phyloP scores from a whole-genome alignment of 1,284 basidiomycete genomes.

The Cryptococcus sp. region DNA sequence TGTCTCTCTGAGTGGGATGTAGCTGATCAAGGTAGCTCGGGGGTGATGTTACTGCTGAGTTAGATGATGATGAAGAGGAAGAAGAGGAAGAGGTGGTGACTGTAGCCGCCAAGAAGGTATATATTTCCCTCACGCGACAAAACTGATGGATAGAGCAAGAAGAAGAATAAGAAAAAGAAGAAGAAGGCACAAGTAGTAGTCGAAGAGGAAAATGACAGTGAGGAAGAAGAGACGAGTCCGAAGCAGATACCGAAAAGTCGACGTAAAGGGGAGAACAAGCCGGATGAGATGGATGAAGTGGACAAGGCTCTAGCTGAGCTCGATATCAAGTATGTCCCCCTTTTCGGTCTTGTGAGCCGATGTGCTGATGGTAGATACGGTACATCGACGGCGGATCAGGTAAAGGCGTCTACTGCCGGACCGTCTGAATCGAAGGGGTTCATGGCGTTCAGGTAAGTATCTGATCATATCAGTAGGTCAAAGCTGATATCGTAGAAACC shows the following conservation, averaged over 20 bases:
- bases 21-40: slow-evolving; percentile 18
- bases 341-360: neutral
- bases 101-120: slow-evolving; percentile 31
- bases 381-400: slow-evolving; percentile 1
- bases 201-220: slow-evolving; percentile 2
- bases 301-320: slow-evolving; percentile 78
- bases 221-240: slow-evolving; percentile 9
- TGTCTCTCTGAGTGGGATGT: neutral
- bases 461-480: neutral
- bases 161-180: slow-evolving; percentile 43
- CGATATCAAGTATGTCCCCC: slow-evolving; percentile 60
- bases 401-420: neutral
- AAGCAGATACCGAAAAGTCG: slow-evolving; percentile 43
- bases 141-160: slow-evolving; percentile 36
- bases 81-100: slow-evolving; percentile 19
- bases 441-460: slow-evolving; percentile 20
- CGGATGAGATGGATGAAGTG: slow-evolving; percentile 66
- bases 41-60: slow-evolving; percentile 14
- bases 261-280: slow-evolving; percentile 57
- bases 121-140: neutral
- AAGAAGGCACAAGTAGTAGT: slow-evolving; percentile 5
- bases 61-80: slow-evolving; percentile 15
- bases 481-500: slow-evolving; percentile 40
- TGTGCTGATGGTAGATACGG: slow-evolving; percentile 15
- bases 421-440: slow-evolving; percentile 7